Evolutionary conservation across 352 stramenopile genomes (phyloP).

Genomic region (Globisporangium carolinianum): DNA sequence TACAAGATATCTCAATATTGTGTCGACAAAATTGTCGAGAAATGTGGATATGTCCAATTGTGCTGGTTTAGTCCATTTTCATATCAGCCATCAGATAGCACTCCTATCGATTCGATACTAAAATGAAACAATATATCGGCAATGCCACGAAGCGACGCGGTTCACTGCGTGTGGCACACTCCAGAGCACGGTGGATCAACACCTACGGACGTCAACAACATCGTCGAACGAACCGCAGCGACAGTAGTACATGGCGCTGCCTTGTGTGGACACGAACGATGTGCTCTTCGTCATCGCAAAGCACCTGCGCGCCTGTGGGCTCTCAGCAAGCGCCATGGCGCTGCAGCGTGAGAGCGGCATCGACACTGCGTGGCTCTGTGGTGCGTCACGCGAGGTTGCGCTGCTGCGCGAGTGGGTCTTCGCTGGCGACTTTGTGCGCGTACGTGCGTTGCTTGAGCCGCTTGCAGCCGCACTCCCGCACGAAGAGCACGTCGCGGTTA

Average conservation of each 20-base stretch:
- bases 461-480: constrained; percentile 15
- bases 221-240: too few species aligned
- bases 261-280: constrained; percentile 6
- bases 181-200: too few species aligned
- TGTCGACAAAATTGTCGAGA: too few species aligned
- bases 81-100: too few species aligned
- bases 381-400: constrained; percentile 30
- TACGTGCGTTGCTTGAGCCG: constrained; percentile 31
- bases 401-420: constrained; percentile 55
- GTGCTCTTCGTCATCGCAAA: constrained; percentile 48
- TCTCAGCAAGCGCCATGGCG: constrained; percentile 31
- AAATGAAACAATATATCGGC: too few species aligned
- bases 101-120: too few species aligned
- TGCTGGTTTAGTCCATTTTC: too few species aligned
- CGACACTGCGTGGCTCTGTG: constrained; percentile 52
- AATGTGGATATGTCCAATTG: too few species aligned
- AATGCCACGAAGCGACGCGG: too few species aligned
- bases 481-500: constrained; percentile 12
- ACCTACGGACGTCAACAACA: too few species aligned
- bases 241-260: neutral
- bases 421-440: constrained; percentile 28
- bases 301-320: constrained; percentile 32
- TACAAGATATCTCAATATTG: too few species aligned
- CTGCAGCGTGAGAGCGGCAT: constrained; percentile 50
- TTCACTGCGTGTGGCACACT: too few species aligned